Evolutionary conservation across 495 filamentous ascomycete species (phyloP).

Genomic region (Achaetomiella virescens): DNA sequence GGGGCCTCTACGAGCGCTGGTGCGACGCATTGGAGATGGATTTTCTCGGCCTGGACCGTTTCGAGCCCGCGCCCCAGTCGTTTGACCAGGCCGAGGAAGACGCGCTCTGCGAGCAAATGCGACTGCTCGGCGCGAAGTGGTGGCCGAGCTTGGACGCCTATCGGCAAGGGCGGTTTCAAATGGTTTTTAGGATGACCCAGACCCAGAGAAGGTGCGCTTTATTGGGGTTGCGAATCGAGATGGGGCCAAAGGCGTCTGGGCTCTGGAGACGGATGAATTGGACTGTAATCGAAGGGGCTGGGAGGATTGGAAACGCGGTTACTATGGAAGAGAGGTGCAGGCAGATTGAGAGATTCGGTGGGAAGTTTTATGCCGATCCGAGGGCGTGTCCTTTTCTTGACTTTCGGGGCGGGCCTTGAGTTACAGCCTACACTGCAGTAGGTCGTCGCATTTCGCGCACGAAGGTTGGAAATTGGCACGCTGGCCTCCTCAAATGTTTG

Average conservation of each 20-base stretch:
- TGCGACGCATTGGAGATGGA: not conserved
- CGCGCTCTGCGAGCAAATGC: not conserved
- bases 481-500: too few species aligned
- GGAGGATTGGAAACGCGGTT: not conserved
- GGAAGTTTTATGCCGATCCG: not conserved
- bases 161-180: not conserved
- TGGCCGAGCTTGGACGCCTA: not conserved
- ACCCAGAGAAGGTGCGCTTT: not conserved
- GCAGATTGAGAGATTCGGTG: not conserved
- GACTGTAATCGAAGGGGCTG: not conserved
- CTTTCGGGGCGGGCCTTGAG: not conserved
- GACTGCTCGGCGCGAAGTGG: not conserved
- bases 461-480: too few species aligned
- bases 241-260: not conserved
- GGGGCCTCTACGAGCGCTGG: not conserved
- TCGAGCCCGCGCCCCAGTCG: not conserved
- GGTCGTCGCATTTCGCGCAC: too few species aligned
- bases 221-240: not conserved
- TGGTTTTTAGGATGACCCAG: too few species aligned
- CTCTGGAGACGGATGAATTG: not conserved
- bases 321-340: not conserved
- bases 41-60: not conserved
- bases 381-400: not conserved
- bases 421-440: too few species aligned
- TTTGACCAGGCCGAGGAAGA: not conserved